Percentiles rank a stretch among this genome's conserved stretches.
Conservation (phyloP, 495 filamentous ascomycete species). For the Trichoderma erinaceum region DNA sequence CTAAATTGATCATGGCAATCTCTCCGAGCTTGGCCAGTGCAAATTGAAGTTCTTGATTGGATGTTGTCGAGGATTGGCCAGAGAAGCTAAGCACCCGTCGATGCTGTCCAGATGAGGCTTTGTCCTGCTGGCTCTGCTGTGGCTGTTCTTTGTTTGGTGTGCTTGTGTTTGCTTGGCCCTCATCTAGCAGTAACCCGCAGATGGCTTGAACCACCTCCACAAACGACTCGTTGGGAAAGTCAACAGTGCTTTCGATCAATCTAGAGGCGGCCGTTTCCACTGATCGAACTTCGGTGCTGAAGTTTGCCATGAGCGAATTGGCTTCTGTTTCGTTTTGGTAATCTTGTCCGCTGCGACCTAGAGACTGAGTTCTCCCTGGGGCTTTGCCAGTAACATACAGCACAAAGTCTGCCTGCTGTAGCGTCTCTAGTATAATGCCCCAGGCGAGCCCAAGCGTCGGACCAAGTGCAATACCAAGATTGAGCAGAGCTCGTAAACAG, state of each 20-base stretch:
- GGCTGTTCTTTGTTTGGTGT: neutral
- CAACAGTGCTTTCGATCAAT: conserved; percentile 81
- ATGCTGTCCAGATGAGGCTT: conserved; percentile 28
- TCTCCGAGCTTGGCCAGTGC: conserved; percentile 77
- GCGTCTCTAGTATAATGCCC: conserved; percentile 82
- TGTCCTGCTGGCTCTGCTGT: conserved; percentile 22
- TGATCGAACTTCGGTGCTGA: conserved; percentile 72
- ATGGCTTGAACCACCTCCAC: conserved; percentile 69
- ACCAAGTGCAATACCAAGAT: conserved; percentile 89
- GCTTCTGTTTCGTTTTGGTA: conserved; percentile 39
- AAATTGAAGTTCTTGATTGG: conserved; percentile 64
- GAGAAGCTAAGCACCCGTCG: conserved; percentile 53
- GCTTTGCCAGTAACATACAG: conserved; percentile 55
- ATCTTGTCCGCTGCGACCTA: conserved; percentile 31
- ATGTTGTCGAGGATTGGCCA: conserved; percentile 43
- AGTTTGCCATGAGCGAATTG: conserved; percentile 51
- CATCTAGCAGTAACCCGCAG: conserved; percentile 49
- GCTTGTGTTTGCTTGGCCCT: conserved; percentile 19
- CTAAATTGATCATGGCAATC: conserved; percentile 70
- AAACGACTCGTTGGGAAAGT: conserved; percentile 79
- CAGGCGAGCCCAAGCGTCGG: conserved; percentile 79
- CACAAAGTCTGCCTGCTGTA: conserved; percentile 85
- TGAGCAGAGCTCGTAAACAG: conserved; percentile 82
- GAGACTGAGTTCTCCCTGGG: conserved; percentile 35
- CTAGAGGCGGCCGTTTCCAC: conserved; percentile 83